Percentiles rank a stretch among this genome's conserved stretches.
phyloP scores from a whole-genome alignment of 371 early-diverging fungal genomes.

The Mortierella sp. region DNA sequence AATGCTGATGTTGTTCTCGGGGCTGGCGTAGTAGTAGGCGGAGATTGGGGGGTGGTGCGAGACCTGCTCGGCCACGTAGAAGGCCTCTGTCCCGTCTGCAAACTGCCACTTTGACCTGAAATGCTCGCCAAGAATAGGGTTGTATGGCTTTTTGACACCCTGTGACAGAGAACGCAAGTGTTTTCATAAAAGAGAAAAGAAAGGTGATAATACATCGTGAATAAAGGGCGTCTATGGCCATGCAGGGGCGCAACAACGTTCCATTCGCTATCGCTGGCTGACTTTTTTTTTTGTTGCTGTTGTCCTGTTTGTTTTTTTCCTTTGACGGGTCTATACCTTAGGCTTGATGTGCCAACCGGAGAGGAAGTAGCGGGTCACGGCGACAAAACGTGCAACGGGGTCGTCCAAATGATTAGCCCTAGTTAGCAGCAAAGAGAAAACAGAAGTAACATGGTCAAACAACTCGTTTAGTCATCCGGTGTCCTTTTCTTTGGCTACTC shows the following conservation, averaged over 20 bases:
- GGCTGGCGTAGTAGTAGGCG: conserved; percentile 88
- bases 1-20: conserved; percentile 85
- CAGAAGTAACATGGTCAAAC: neutral
- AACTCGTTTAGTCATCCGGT: neutral
- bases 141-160: conserved; percentile 98
- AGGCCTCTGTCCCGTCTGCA: conserved; percentile 79
- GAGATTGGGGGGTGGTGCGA: conserved; percentile 98
- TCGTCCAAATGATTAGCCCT: conserved; percentile 76
- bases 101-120: conserved; percentile 87
- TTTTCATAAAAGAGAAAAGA: neutral
- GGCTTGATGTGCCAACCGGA: conserved; percentile 98
- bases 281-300: conserved; percentile 63
- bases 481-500: neutral
- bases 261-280: conserved; percentile 34
- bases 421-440: neutral
- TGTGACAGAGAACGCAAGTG: conserved; percentile 32
- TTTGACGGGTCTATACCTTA: conserved; percentile 66
- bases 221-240: neutral
- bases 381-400: conserved; percentile 88
- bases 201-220: neutral
- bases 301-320: neutral
- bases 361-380: conserved; percentile 90
- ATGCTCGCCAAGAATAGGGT: conserved; percentile 95
- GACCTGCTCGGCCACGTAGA: conserved; percentile 94
- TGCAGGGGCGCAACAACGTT: conserved; percentile 11